Evolutionary conservation across 2,329 filamentous ascomycete species (phyloP).

Genomic region (Ophiosphaerella korrae): DNA sequence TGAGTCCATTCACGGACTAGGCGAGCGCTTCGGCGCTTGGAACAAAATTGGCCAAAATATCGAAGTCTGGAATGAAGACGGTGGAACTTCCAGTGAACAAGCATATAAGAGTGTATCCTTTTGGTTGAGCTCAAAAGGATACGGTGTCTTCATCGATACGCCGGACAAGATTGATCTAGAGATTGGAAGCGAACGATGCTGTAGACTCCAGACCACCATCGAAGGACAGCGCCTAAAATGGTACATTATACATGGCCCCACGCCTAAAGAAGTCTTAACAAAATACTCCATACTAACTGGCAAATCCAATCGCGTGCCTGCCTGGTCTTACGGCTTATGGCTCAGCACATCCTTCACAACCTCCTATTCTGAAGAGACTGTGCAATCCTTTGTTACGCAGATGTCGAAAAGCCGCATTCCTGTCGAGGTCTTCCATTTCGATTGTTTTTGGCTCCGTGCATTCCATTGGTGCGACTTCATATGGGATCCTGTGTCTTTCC

Average conservation of each 20-base stretch:
- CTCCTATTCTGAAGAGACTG: slow-evolving; percentile 71
- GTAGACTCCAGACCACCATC: slow-evolving; percentile 71
- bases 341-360: slow-evolving; percentile 78
- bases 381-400: slow-evolving; percentile 69
- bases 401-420: slow-evolving; percentile 69
- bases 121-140: slow-evolving; percentile 73
- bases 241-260: slow-evolving; percentile 73
- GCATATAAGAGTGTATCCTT: slow-evolving; percentile 75
- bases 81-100: slow-evolving; percentile 70
- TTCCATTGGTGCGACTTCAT: slow-evolving; percentile 78
- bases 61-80: slow-evolving; percentile 66
- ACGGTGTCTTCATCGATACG: slow-evolving; percentile 76
- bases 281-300: slow-evolving; percentile 73
- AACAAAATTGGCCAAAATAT: slow-evolving; percentile 76
- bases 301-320: slow-evolving; percentile 66
- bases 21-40: slow-evolving; percentile 76
- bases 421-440: slow-evolving; percentile 75
- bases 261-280: slow-evolving; percentile 72
- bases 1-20: slow-evolving; percentile 75
- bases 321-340: slow-evolving; percentile 79
- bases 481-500: slow-evolving; percentile 71
- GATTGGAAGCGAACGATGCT: slow-evolving; percentile 74
- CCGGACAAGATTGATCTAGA: slow-evolving; percentile 73
- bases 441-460: slow-evolving; percentile 78
- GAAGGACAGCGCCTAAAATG: slow-evolving; percentile 73